phyloP scores from a whole-genome alignment of 768 basidiomycete genomes.

The Mycena maculata region DNA sequence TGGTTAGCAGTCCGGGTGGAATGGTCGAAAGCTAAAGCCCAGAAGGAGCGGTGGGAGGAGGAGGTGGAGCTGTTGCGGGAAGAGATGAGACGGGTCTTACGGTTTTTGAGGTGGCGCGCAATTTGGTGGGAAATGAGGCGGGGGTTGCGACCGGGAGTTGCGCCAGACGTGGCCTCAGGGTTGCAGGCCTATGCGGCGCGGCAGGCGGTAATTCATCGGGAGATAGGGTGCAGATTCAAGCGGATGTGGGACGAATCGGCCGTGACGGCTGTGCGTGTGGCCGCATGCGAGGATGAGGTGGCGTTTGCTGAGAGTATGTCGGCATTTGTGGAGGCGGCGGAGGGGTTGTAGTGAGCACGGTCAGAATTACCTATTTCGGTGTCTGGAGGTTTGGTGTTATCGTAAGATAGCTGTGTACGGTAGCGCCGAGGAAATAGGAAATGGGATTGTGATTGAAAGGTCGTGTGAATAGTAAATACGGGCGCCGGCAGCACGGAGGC shows the following conservation, averaged over 20 bases:
- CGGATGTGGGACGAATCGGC: background rate
- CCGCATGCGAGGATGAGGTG: background rate
- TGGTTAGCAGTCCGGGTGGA: background rate
- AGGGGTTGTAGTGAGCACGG: too few species aligned
- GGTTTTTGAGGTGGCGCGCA: too few species aligned
- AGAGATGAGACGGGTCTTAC: background rate
- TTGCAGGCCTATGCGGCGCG: conserved; percentile 13
- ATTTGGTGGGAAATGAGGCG: conserved; percentile 1
- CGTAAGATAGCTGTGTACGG: too few species aligned
- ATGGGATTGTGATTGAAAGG: too few species aligned
- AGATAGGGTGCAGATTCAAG: conserved; percentile 1
- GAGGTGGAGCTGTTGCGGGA: background rate
- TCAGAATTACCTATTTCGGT: too few species aligned
- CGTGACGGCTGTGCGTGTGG: background rate
- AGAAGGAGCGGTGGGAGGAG: background rate
- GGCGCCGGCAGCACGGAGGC: too few species aligned
- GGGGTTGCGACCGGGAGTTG: background rate
- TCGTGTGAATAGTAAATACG: too few species aligned
- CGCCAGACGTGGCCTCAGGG: background rate
- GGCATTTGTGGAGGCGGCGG: too few species aligned
- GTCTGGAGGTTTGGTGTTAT: too few species aligned
- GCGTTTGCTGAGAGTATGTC: background rate
- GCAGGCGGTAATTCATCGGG: background rate
- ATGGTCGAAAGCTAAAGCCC: background rate
- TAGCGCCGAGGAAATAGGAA: too few species aligned